Evolutionary conservation across 2,329 filamentous ascomycete species (phyloP), one percentile per base, ranked within the genome.

Genomic region (Trichoderma atrobrunneum): DNA sequence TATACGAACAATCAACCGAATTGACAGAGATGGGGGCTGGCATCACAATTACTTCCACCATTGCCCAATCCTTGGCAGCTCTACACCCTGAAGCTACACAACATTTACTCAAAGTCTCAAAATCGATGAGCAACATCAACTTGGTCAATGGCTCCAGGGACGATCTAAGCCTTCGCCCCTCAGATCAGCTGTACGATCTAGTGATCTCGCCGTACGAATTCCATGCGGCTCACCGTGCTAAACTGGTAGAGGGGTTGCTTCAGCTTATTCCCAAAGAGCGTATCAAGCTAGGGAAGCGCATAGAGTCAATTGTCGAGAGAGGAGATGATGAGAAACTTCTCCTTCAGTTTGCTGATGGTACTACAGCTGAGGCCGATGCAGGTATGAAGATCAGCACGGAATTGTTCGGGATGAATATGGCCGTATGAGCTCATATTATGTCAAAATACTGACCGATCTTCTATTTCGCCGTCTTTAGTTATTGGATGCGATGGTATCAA

Each of bases 1-100:
- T 88, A 3, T 88, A 86, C 74, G 86, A 88, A 75, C 82, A 84
- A 7, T 81, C 84, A 0, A 62, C 39, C 39, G 39, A 43, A 43
- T 4, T 43, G 39, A 43, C 39, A 43, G 39, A 43, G 39, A 84
- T 85, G 5, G 87, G 87, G 0, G 86, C 86, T 0, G 87, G 86
- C 8, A 84, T 88, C 30, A 86, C 84, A 24, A 3, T 84, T 87
- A 74, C 84, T 82, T 8, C 85, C 85, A n/a, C 87, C 87, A 73
- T 32, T 18, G 26, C 59, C 11, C 18, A 59, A 3, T 68, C 51
- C 54, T 48, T 68, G 65, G 14, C 32, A 2, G 34, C 54, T 32
- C 5, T 68, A 5, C 34, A 68, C 26, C 32, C 65, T 7, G 24
- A 14, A 8, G 26, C 43, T 32, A n/a, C 21, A 32, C 24, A 56